These are phyloP conservation scores for Teratosphaeria zuluensis DNA, from an alignment of 2,329 filamentous ascomycete genomes.

Conservation along the genomic window DNA sequence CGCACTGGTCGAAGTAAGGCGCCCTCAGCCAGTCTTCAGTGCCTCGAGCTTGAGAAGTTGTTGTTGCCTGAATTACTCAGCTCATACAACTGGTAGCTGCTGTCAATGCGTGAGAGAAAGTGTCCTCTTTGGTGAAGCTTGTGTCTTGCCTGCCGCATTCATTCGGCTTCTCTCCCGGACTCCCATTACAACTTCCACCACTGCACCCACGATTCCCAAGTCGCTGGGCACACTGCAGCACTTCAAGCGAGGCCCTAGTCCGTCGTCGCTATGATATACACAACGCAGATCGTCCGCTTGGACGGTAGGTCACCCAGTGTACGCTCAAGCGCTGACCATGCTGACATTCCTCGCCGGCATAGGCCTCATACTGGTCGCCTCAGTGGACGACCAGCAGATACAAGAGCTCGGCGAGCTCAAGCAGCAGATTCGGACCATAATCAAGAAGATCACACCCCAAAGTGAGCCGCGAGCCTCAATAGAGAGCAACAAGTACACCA, in stretches of 20 bases:
- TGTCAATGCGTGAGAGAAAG: neutral
- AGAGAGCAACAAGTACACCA: constrained; percentile 70
- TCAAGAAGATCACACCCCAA: constrained; percentile 79
- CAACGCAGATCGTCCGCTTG: constrained; percentile 87
- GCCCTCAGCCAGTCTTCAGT: neutral
- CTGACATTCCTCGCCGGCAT: constrained; percentile 9
- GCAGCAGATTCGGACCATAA: constrained; percentile 78
- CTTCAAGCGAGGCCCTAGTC: neutral
- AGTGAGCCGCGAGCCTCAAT: constrained; percentile 87
- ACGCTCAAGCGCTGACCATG: neutral
- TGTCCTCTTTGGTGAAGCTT: neutral
- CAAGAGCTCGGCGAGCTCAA: constrained; percentile 78
- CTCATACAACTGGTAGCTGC: neutral
- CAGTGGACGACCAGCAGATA: constrained; percentile 81
- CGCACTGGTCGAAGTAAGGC: neutral
- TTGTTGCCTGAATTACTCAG: neutral
- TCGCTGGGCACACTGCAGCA: neutral
- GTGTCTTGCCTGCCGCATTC: neutral
- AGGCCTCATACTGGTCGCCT: constrained; percentile 93
- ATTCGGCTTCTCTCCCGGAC: neutral
- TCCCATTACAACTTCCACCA: neutral
- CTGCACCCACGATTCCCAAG: neutral
- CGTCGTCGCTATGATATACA: constrained; percentile 24
- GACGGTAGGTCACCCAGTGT: constrained; percentile 53
- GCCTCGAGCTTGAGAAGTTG: neutral